Conservation (phyloP, 805 yeast genomes). For the Lachancea kluyveri region DNA sequence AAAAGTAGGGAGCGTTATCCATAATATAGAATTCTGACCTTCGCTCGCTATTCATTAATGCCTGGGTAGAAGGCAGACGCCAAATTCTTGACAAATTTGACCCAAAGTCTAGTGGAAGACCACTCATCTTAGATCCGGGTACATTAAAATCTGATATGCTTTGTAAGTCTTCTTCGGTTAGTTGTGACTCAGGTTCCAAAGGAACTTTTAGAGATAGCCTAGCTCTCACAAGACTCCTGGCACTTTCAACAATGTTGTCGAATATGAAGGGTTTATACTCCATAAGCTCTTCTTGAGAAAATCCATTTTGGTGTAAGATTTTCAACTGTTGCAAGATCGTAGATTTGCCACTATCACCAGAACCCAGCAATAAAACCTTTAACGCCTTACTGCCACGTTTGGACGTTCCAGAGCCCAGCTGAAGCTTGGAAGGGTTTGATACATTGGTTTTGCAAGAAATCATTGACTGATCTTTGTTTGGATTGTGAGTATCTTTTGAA, state of each 20-base stretch:
- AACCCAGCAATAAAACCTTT: slow-evolving; percentile 73
- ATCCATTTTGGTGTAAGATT: slow-evolving; percentile 32
- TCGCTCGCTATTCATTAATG: slow-evolving; percentile 46
- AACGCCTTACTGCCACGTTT: slow-evolving; percentile 17
- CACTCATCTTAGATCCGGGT: slow-evolving; percentile 16
- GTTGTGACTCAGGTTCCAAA: slow-evolving; percentile 29
- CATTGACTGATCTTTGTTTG: no score
- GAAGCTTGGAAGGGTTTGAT: no score
- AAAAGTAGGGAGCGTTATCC: slow-evolving; percentile 80
- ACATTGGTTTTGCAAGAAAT: no score
- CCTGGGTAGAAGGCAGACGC: slow-evolving; percentile 49
- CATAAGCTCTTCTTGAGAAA: slow-evolving; percentile 48
- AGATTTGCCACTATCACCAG: slow-evolving; percentile 51
- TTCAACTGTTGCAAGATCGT: slow-evolving; percentile 36
- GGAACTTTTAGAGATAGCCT: slow-evolving; percentile 41
- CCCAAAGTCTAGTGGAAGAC: slow-evolving; percentile 46
- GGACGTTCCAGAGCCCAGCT: no score
- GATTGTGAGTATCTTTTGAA: no score
- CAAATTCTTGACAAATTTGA: slow-evolving; percentile 46
- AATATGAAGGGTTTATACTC: slow-evolving; percentile 77
- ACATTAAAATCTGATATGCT: slow-evolving; percentile 8
- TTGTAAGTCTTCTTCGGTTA: slow-evolving; percentile 26
- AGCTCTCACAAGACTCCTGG: slow-evolving; percentile 64
- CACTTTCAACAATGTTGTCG: slow-evolving; percentile 71
- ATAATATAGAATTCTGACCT: slow-evolving; percentile 71